These are phyloP conservation scores for Leccinum boreale DNA, from an alignment of 768 basidiomycete species.

Conservation along the genomic window DNA sequence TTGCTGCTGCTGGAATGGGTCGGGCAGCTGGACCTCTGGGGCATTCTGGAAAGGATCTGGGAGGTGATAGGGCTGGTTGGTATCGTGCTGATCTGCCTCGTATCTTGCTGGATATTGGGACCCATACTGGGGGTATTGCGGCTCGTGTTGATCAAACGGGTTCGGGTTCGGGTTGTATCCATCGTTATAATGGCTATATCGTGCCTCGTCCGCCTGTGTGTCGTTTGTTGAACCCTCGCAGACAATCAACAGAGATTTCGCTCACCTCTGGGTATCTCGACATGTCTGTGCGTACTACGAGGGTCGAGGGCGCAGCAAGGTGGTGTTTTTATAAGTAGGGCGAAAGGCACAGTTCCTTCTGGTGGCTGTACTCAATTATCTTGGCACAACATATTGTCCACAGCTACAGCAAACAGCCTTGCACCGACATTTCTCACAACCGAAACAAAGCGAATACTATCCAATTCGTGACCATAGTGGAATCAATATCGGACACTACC, in stretches of 20 bases:
- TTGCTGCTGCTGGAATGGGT: conserved; percentile 25
- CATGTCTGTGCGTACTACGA: conserved; percentile 27
- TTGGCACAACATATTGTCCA: background rate
- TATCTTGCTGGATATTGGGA: conserved; percentile 30
- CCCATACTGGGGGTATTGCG: conserved; percentile 29
- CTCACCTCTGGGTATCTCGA: conserved; percentile 41
- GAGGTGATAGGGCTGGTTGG: conserved; percentile 34
- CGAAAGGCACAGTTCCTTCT: background rate
- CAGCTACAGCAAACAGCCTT: conserved; percentile 10
- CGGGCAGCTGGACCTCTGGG: conserved; percentile 16
- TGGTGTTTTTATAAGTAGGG: conserved; percentile 4
- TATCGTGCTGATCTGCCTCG: conserved; percentile 32
- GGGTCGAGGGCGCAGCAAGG: conserved; percentile 1
- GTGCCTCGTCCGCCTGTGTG: conserved; percentile 61
- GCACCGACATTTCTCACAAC: too few species aligned
- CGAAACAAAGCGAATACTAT: too few species aligned
- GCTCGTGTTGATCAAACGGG: conserved; percentile 41
- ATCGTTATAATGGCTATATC: conserved; percentile 63
- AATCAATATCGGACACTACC: too few species aligned
- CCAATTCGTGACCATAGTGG: too few species aligned
- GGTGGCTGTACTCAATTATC: conserved; percentile 14
- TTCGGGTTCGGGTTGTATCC: conserved; percentile 54
- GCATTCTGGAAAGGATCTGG: conserved; percentile 37
- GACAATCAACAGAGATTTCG: background rate
- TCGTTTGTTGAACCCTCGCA: background rate